These are phyloP conservation scores for Vaccinium vitisidaea DNA, from an alignment of 148 eudicot species.

Conservation along the genomic window DNA sequence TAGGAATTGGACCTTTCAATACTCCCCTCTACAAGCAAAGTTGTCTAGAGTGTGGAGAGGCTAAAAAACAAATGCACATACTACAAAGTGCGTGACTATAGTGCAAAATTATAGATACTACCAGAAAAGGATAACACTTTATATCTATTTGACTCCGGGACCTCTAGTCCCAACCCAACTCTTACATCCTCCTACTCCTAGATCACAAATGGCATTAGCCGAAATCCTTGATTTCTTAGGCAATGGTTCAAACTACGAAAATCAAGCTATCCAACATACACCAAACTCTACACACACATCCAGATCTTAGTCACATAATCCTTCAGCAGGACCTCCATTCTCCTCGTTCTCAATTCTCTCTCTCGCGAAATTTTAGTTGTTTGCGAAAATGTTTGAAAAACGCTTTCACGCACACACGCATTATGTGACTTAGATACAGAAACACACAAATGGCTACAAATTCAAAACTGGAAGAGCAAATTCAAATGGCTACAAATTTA, in stretches of 20 bases:
- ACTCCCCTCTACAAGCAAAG: neutral
- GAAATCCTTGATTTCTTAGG: neutral
- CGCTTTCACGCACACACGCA: neutral
- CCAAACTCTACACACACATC: no score
- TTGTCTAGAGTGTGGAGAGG: neutral
- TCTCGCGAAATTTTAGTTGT: neutral
- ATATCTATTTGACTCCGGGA: neutral
- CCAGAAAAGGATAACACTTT: neutral
- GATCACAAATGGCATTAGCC: neutral
- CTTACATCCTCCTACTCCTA: neutral
- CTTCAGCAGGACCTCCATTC: no score
- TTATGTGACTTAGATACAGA: neutral
- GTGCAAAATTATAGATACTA: neutral
- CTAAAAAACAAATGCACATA: neutral
- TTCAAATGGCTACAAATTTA: no score
- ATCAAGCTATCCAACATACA: neutral
- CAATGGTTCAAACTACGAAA: neutral
- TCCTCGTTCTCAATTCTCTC: neutral
- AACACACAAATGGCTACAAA: neutral
- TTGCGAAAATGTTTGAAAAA: neutral
- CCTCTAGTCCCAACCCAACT: neutral
- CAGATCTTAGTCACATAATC: no score
- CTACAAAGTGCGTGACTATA: neutral
- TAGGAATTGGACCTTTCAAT: neutral
- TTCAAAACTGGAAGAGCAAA: constrained; percentile 77